Evolutionary conservation across 1,139 yeast species (phyloP).

Genomic region (Taphrina confusa): DNA sequence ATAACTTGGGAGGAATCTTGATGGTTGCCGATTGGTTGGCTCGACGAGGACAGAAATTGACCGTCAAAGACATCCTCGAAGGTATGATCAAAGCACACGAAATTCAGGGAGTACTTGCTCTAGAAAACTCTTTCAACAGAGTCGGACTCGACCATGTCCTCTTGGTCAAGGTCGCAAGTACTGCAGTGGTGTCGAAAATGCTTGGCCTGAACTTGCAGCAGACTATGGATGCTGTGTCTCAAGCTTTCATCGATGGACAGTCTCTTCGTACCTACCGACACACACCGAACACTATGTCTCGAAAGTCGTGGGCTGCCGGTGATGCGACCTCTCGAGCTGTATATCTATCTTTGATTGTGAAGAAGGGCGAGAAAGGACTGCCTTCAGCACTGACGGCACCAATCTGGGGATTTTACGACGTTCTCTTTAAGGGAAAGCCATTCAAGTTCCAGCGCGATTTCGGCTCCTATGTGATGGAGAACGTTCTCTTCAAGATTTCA

Average conservation of each 20-base stretch:
- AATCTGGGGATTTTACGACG: conserved; percentile 66
- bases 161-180: conserved; percentile 61
- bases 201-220: conserved; percentile 55
- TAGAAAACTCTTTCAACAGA: conserved; percentile 60
- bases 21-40: conserved; percentile 62
- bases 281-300: conserved; percentile 63
- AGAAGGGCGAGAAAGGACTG: conserved; percentile 58
- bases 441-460: conserved; percentile 57
- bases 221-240: conserved; percentile 59
- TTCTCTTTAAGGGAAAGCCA: conserved; percentile 55
- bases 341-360: conserved; percentile 56
- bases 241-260: conserved; percentile 63
- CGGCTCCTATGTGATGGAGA: conserved; percentile 65
- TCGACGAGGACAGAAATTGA: conserved; percentile 52
- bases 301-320: conserved; percentile 70
- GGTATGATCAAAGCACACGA: conserved; percentile 64
- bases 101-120: conserved; percentile 59
- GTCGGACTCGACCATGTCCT: conserved; percentile 65
- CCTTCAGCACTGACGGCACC: conserved; percentile 60
- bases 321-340: conserved; percentile 65
- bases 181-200: conserved; percentile 60
- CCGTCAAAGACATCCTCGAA: conserved; percentile 55
- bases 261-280: conserved; percentile 61
- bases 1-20: conserved; percentile 59
- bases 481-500: conserved; percentile 60